A percentile compares a stretch with the other conserved stretches of the same genome.
These are phyloP conservation scores for Saraca asoca DNA, from an alignment of 331 rosid species.

Conservation along the genomic window DNA sequence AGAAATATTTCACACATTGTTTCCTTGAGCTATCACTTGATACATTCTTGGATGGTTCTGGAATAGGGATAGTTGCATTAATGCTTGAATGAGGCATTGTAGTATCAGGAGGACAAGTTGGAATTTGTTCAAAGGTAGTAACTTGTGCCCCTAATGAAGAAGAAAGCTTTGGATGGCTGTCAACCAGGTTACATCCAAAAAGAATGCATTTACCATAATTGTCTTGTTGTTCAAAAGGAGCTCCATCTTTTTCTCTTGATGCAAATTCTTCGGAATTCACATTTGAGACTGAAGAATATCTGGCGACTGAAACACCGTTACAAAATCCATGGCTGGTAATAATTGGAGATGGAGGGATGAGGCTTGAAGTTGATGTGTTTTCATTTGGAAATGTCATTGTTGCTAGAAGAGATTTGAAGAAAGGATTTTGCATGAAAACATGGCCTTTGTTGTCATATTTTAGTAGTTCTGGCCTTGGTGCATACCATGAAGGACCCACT, in stretches of 20 bases:
- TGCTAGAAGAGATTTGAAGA: too few species aligned
- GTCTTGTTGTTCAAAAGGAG: constrained; percentile 24
- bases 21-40: constrained; percentile 25
- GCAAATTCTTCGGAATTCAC: constrained; percentile 26
- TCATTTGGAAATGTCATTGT: too few species aligned
- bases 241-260: constrained; percentile 26
- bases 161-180: constrained; percentile 48
- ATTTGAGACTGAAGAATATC: constrained; percentile 36
- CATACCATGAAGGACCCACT: constrained; percentile 8
- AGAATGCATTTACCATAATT: constrained; percentile 20
- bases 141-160: constrained; percentile 34
- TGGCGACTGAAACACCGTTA: constrained; percentile 24
- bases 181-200: constrained; percentile 40
- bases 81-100: constrained; percentile 42
- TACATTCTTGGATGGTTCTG: constrained; percentile 37
- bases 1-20: constrained; percentile 34
- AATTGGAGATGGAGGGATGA: constrained; percentile 15
- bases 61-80: constrained; percentile 31
- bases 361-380: constrained; percentile 6
- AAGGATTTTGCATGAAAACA: too few species aligned
- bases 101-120: constrained; percentile 34
- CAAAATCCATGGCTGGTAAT: neutral
- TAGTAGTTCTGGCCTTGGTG: constrained; percentile 16
- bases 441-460: too few species aligned
- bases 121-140: constrained; percentile 31